Evolutionary conservation across 306 rosid genomes (phyloP), one percentile per base, ranked within the genome.

Genomic region (Purshia tridentata): DNA sequence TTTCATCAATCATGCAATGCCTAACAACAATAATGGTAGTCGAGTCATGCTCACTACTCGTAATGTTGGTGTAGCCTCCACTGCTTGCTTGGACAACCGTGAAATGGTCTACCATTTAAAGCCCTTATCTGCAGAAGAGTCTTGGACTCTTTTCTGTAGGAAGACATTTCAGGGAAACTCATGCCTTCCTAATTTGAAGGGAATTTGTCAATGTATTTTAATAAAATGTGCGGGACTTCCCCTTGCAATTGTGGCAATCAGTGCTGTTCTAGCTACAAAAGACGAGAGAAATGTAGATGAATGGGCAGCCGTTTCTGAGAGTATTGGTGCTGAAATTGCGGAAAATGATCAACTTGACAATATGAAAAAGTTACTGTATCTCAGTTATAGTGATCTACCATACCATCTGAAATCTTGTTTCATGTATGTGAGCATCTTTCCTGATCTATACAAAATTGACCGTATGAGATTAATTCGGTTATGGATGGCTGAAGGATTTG

Each of bases 401-500:
- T 86, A 81, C 80, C 76, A 86, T 77, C 86, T 89, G 52, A 86
- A 89, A 45, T 86, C 89, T 39, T 86, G 91, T 67, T 49, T 88
- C 77, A 47, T 88, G 82, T 88, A 88, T 76, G 35, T 86, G 49
- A 69, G 78, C 77, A 72, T 86, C 14, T 88, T 86, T 51, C 93
- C 89, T 0, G 85, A 70, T 58, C 73, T 79, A 40, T 66, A 81
- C 15, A 76, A 78, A 4, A 72, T 82, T 6, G 82, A 84, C 67
- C 81, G 23, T 8, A 77, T 74, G 86, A 74, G 89, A 57, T 23
- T 88, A 70, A 81, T 86, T 77, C 84, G 88, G 13, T 15, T 88
- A 66, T 84, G 91, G 93, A 77, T 86, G 72, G 91, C 93, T 7
- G 91, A 88, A 81, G 91, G 89, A 8, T 84, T 88, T 80, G 87